Evolutionary conservation across 257 asterid genomes (phyloP), one percentile per base, ranked within the genome.

Genomic region (Solanum bukasovii): DNA sequence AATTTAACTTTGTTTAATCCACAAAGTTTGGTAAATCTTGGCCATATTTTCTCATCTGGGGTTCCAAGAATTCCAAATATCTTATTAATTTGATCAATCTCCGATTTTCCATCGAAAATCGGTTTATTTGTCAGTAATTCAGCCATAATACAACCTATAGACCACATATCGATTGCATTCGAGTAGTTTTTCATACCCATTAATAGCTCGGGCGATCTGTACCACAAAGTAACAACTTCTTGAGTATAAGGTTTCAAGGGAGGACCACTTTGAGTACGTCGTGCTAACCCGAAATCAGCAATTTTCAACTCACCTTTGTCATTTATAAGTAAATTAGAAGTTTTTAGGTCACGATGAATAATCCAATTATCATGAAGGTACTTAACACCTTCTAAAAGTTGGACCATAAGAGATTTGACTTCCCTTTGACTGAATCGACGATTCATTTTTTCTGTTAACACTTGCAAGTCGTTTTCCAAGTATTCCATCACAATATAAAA

Each of bases 151-250:
- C 98, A 96, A 13, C 98, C 99, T 83, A 94, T 52, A 1, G 99
- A 96, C 98, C 99, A 96, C 97, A 95, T 96, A 87, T 96, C 99
- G 59, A 95, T 93, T 78, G 98, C 96, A 2, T 97, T 93, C 13
- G 98, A 94, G 87, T 96, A 95, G 65, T 89, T 90, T 85, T 89
- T 94, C 33, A 93, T 93, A 86, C 99, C 99, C 89, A 96, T 87
- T 12, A 95, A 94, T 87, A 96, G 94, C 75, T 96, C 99, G 2
- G 99, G 99, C 9, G 98, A 95, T 96, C 98, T 95, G 93, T 96
- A 96, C 98, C 98, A 96, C 88, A 95, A 87, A 88, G 99, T 95
- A 86, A 96, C 99, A 72, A 96, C 99, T 88, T 92, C 83, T 13
- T 89, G 94, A 88, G 99, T 96, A 88, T 95, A 95, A 1, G 97